Conservation (phyloP, 805 yeast species). For the Candida nanaspora region DNA sequence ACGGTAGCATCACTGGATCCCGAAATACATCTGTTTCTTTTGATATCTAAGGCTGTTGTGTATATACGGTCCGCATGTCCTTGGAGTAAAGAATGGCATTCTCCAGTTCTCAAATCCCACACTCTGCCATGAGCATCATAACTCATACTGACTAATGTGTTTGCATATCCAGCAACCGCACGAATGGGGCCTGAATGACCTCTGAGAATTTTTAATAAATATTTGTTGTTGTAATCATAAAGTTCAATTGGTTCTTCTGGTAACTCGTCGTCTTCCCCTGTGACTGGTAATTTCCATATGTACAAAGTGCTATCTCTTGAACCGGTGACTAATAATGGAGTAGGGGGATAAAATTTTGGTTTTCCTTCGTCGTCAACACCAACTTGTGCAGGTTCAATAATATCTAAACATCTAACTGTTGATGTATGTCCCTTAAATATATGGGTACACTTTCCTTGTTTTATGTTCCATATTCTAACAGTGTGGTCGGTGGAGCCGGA, state of each 20-base stretch:
- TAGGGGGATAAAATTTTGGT: conserved; percentile 48
- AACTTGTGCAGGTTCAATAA: conserved; percentile 58
- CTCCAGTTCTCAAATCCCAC: conserved; percentile 78
- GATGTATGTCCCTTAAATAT: conserved; percentile 88
- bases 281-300: conserved; percentile 67
- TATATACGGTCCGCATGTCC: conserved; percentile 90
- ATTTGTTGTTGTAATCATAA: conserved; percentile 46
- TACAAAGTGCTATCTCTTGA: conserved; percentile 80
- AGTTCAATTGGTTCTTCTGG: conserved; percentile 27
- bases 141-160: conserved; percentile 79
- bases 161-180: conserved; percentile 80
- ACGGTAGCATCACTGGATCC: conserved; percentile 89
- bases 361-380: conserved; percentile 56
- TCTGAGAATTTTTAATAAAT: conserved; percentile 55
- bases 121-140: conserved; percentile 87
- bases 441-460: conserved; percentile 81
- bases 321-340: conserved; percentile 73
- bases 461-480: conserved; percentile 88
- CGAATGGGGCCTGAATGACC: conserved; percentile 83
- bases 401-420: conserved; percentile 87
- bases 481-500: conserved; percentile 94
- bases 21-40: conserved; percentile 74
- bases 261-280: conserved; percentile 21
- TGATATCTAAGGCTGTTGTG: conserved; percentile 75
- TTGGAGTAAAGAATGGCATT: conserved; percentile 61